Percentiles rank a stretch among this genome's conserved stretches.
These are phyloP conservation scores for Gracilaria vermiculophylla DNA, from an alignment of 23 red algal species.

Conservation along the genomic window DNA sequence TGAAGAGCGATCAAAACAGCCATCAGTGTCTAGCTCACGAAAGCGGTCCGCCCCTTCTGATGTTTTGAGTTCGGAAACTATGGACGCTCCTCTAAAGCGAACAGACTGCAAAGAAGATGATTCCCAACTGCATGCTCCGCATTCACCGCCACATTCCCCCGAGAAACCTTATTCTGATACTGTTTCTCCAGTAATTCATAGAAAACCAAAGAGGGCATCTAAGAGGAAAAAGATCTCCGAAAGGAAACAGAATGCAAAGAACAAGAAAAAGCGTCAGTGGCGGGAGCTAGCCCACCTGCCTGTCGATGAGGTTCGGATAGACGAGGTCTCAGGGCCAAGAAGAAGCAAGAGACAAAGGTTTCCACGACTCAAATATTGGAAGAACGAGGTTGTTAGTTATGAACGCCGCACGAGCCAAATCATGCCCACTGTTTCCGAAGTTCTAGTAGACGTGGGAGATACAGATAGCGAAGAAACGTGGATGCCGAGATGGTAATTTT, in stretches of 20 bases:
- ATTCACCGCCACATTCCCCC: neutral
- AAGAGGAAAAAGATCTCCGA: slow-evolving; percentile 23
- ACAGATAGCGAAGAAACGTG: slow-evolving; percentile 30
- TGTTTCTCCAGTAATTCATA: neutral
- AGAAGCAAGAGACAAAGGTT: slow-evolving; percentile 55
- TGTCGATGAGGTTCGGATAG: neutral
- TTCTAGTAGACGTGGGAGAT: slow-evolving; percentile 42
- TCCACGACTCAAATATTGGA: slow-evolving; percentile 54
- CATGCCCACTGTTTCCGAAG: slow-evolving; percentile 50
- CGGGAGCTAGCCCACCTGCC: slow-evolving; percentile 1
- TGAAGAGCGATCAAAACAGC: neutral
- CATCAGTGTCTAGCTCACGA: neutral
- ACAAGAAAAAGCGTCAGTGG: slow-evolving; percentile 6
- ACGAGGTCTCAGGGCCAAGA: slow-evolving; percentile 22
- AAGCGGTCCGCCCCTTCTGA: neutral
- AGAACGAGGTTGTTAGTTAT: slow-evolving; percentile 52
- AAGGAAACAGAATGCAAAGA: neutral
- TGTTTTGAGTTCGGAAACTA: slow-evolving; percentile 3
- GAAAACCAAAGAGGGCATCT: neutral
- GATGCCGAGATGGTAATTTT: slow-evolving; percentile 6
- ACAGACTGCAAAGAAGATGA: neutral
- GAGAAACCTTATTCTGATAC: neutral
- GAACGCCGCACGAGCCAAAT: slow-evolving; percentile 42
- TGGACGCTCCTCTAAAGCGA: neutral
- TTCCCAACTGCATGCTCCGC: neutral